Evolutionary conservation across 108 stramenopile species (phyloP), one percentile per base, ranked within the genome.

Genomic region (Thalassiosira profunda): DNA sequence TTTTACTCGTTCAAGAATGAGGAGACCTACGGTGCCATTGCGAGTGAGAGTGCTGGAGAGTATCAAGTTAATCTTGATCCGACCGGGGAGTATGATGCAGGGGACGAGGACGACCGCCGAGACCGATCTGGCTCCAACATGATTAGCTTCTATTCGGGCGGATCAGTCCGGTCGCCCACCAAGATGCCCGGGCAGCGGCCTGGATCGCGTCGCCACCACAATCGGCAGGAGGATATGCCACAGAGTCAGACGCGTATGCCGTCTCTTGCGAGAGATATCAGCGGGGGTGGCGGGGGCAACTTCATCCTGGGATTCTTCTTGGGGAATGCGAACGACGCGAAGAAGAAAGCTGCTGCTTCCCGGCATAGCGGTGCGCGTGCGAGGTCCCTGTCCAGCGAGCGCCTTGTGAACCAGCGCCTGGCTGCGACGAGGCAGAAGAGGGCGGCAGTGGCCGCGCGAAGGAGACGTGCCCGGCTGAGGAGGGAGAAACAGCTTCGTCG

Each of bases 1-100:
- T 74, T 74, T 56, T 74, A 74, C 43, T 74, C 72, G 0, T 74
- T 74, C 28, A 63, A 58, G 23, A 55, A 74, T 38, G 57, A 62
- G 44, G 6, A 59, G 1, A 36, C 40, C 7, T 23, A 63, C 41
- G 49, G 24, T 34, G 21, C 18, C 53, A 24, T 21, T 15, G 44
- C 23, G 11, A 20, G 37, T 34, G 46, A 20, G 11, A 48, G 23
- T 14, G n/a, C 5, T 18, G 49, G 47, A 34, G 20, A 43, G 31
- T 20, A 30, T 58, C 37, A 26, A 34, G 43, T 62, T 40, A 38
- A 59, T 41, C 12, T 48, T 17, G 54, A 29, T n/a, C 23, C 29
- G 31, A 60, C 40, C 25, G 48, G 18, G 21, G 55, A 53, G 10
- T 46, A 40, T 37, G 36, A 47, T 12, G 28, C 14, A 25, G 51